A percentile compares a stretch with the other conserved stretches of the same genome.
Evolutionary conservation across 331 rosid species (phyloP).

Genomic region (Telfairia occidentalis): DNA sequence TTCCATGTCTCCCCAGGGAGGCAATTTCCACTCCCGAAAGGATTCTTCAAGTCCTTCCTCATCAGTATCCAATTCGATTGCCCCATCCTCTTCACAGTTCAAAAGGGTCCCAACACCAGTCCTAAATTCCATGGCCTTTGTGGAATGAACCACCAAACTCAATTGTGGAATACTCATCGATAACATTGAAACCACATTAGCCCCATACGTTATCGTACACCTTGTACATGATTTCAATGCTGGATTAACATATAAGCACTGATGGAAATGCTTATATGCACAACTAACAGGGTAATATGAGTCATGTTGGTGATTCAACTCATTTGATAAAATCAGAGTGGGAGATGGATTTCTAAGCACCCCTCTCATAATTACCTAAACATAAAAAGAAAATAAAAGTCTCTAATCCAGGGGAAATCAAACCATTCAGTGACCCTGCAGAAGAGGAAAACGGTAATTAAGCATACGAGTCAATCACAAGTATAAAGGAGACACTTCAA

Average conservation of each 20-base stretch:
- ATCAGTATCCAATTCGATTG: constrained; percentile 13
- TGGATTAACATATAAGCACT: constrained; percentile 6
- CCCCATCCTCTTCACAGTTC: constrained; percentile 23
- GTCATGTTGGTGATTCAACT: constrained; percentile 24
- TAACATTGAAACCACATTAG: constrained; percentile 23
- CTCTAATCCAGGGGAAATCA: neutral
- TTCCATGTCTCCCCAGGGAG: constrained; percentile 46
- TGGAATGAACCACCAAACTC: constrained; percentile 17
- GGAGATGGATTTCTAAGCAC: constrained; percentile 11
- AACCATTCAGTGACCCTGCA: neutral
- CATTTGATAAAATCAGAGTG: constrained; percentile 10
- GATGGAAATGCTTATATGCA: constrained; percentile 10
- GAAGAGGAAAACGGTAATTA: neutral
- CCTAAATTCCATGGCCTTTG: constrained; percentile 22
- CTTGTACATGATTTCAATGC: constrained; percentile 1
- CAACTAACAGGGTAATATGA: constrained; percentile 18
- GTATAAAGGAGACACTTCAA: neutral
- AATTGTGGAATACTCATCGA: constrained; percentile 15
- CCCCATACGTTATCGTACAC: neutral
- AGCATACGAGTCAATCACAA: neutral
- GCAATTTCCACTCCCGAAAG: constrained; percentile 23
- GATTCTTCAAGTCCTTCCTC: constrained; percentile 17
- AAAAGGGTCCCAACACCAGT: constrained; percentile 18
- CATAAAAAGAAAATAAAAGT: neutral
- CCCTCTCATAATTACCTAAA: constrained; percentile 8